Evolutionary conservation across 139 green algal genomes (phyloP).

Genomic region (Desmodesmus armatus): DNA sequence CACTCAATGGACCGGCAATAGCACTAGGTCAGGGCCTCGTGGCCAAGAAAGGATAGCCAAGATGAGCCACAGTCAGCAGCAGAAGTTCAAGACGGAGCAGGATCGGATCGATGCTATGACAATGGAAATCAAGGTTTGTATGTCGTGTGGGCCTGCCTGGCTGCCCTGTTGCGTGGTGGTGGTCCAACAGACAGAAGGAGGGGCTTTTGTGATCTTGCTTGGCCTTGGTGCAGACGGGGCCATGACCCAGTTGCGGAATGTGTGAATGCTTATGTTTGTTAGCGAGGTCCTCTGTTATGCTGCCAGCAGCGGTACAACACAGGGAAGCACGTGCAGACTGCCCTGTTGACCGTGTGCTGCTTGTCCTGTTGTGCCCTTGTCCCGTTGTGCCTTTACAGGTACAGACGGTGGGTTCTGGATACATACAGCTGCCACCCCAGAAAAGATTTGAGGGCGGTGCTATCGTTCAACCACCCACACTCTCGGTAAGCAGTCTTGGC

Average conservation of each 20-base stretch:
- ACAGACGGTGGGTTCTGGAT: conserved; percentile 57
- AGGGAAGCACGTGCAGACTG: neutral
- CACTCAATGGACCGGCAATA: no score
- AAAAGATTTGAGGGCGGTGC: conserved; percentile 60
- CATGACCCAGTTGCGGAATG: neutral
- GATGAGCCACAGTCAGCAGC: neutral
- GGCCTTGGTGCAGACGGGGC: neutral
- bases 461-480: conserved; percentile 65
- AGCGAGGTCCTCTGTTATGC: no score
- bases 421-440: conserved; percentile 65
- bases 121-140: conserved; percentile 59
- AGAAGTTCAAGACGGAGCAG: conserved; percentile 50
- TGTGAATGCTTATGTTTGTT: neutral
- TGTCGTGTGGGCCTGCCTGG: neutral
- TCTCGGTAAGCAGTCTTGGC: conserved; percentile 52
- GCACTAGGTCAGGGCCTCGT: neutral
- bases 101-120: conserved; percentile 55
- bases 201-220: no score
- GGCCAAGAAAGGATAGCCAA: neutral
- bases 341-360: neutral
- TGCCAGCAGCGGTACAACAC: no score
- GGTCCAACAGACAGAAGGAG: no score
- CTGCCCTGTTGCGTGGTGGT: neutral
- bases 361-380: neutral
- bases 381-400: conserved; percentile 25